phyloP scores from a whole-genome alignment of 768 basidiomycete genomes.

The Boletus barrowsii region DNA sequence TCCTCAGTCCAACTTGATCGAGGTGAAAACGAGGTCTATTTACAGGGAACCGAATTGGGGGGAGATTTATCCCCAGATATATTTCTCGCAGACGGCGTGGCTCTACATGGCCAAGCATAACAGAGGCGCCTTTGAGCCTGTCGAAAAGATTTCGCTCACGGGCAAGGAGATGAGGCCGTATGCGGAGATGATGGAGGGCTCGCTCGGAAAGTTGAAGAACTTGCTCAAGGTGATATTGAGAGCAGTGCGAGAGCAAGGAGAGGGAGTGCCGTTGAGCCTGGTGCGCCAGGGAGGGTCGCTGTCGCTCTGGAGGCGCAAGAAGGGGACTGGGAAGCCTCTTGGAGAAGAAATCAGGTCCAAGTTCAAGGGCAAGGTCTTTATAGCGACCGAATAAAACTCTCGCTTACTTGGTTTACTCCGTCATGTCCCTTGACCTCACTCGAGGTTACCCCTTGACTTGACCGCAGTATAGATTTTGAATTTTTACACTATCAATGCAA shows the following conservation, averaged over 20 bases:
- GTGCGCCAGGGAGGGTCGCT: constrained; percentile 46
- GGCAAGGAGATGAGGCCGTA: constrained; percentile 21
- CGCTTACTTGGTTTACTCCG: no score
- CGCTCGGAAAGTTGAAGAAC: constrained; percentile 27
- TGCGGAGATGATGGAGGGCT: constrained; percentile 17
- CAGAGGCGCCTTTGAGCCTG: constrained; percentile 47
- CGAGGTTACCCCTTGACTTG: no score
- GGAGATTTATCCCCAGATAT: constrained; percentile 63
- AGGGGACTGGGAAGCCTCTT: constrained; percentile 19
- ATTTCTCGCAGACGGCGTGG: constrained; percentile 63
- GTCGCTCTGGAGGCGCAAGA: constrained; percentile 47
- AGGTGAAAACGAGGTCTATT: constrained; percentile 33
- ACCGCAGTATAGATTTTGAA: no score
- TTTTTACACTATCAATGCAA: no score
- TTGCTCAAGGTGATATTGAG: constrained; percentile 40
- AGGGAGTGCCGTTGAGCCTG: constrained; percentile 51
- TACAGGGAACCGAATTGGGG: constrained; percentile 48
- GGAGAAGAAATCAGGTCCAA: constrained; percentile 21
- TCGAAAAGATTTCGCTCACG: constrained; percentile 46
- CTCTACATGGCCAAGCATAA: constrained; percentile 59
- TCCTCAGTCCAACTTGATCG: constrained; percentile 36
- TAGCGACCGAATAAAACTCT: no score
- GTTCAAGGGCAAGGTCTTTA: constrained; percentile 6
- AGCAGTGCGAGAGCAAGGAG: constrained; percentile 50
- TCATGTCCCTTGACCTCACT: no score